These are phyloP conservation scores for Edaphochlamys debaryana DNA, from an alignment of 139 green algal genomes.

Conservation along the genomic window DNA sequence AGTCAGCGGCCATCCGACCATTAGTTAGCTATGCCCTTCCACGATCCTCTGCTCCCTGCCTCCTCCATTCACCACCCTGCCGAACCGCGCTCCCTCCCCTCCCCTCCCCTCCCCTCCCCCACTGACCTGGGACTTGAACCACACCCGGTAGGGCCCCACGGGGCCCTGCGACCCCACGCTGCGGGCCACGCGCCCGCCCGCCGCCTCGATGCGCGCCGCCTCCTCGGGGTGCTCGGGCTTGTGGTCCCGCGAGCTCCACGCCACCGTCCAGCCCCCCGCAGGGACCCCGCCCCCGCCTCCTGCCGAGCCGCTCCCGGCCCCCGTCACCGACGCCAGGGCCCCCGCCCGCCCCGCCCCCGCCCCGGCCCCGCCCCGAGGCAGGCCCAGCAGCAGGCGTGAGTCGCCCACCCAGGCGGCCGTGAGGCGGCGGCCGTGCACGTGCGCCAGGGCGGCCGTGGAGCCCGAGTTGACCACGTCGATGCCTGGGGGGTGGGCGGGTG, in stretches of 20 bases:
- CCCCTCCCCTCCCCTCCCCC: no score
- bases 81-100: no score
- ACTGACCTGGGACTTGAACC: slow-evolving; percentile 25
- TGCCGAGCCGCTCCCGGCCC: background rate
- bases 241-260: slow-evolving; percentile 48
- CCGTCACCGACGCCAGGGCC: background rate
- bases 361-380: background rate
- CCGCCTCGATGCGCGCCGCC: slow-evolving; percentile 45
- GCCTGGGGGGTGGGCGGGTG: no score
- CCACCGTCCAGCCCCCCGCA: slow-evolving; percentile 15
- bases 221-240: slow-evolving; percentile 60
- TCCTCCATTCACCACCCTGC: no score
- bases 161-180: slow-evolving; percentile 26
- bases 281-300: background rate
- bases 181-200: slow-evolving; percentile 49
- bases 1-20: no score
- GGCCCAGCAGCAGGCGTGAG: slow-evolving; percentile 50
- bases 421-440: slow-evolving; percentile 43
- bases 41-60: no score
- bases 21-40: no score
- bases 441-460: slow-evolving; percentile 46
- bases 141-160: slow-evolving; percentile 40
- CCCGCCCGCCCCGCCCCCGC: background rate
- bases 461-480: slow-evolving; percentile 44
- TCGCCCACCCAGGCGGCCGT: slow-evolving; percentile 65